Evolutionary conservation across 352 stramenopile species (phyloP).

Genomic region (Globisporangium apiculatum): DNA sequence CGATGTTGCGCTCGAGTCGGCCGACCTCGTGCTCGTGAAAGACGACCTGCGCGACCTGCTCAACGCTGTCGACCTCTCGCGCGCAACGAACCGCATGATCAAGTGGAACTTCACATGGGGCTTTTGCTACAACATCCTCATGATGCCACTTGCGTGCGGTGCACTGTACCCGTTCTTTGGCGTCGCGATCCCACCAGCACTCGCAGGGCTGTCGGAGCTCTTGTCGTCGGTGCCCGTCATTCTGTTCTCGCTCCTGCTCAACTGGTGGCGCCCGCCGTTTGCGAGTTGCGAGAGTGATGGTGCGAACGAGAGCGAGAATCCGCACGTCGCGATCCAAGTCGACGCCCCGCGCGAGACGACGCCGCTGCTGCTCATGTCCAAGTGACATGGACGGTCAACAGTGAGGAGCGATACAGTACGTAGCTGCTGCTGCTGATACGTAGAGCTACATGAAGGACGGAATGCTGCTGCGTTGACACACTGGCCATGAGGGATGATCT

Average conservation of each 20-base stretch:
- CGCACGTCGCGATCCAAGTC: constrained; percentile 31
- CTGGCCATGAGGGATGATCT: neutral
- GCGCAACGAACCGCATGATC: constrained; percentile 58
- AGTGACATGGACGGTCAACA: neutral
- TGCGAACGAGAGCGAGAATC: constrained; percentile 10
- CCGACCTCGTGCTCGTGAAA: constrained; percentile 71
- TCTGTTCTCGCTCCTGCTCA: constrained; percentile 66
- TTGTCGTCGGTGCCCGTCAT: constrained; percentile 76
- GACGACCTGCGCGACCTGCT: constrained; percentile 60
- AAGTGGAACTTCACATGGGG: constrained; percentile 72
- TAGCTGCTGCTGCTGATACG: no score
- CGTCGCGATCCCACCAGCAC: constrained; percentile 53
- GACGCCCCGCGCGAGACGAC: constrained; percentile 21
- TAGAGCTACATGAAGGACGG: no score
- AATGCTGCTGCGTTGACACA: no score
- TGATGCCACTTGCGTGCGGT: constrained; percentile 70
- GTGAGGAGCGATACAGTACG: no score
- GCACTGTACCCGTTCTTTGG: constrained; percentile 53
- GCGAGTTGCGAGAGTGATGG: constrained; percentile 8
- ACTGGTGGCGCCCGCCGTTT: constrained; percentile 52
- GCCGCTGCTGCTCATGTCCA: constrained; percentile 19
- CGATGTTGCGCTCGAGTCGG: constrained; percentile 63
- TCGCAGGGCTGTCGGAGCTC: constrained; percentile 66
- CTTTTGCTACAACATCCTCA: constrained; percentile 65
- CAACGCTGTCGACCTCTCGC: constrained; percentile 54